Percentiles rank a stretch among this genome's conserved stretches.
Evolutionary conservation across 73 alveolate genomes (phyloP).

Genomic region (Tetrahymena malaccensis): DNA sequence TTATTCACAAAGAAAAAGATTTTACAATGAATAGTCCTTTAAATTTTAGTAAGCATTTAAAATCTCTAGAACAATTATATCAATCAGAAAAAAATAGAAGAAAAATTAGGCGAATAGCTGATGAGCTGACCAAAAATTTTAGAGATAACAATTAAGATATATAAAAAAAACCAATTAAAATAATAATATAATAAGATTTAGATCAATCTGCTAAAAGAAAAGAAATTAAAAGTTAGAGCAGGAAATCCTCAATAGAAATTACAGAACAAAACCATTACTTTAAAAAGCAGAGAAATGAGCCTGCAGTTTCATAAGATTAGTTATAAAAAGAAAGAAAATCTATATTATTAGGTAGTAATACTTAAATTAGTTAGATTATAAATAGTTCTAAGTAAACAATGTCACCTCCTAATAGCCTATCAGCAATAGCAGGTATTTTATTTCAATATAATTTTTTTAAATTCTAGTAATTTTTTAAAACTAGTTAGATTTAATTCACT

Average conservation of each 20-base stretch:
- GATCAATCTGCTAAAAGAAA: not conserved
- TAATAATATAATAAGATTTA: not conserved
- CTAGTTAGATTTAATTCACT: no score
- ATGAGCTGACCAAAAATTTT: not conserved
- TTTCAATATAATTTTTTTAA: no score
- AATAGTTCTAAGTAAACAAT: not conserved
- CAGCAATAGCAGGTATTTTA: not conserved
- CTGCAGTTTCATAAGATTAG: not conserved
- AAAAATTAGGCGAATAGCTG: not conserved
- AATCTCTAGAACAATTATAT: not conserved
- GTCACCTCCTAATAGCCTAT: not conserved
- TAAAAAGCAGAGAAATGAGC: not conserved
- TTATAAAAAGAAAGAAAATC: not conserved
- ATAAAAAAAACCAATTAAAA: not conserved
- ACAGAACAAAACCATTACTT: not conserved
- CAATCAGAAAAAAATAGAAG: not conserved
- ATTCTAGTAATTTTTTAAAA: no score
- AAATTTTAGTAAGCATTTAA: not conserved
- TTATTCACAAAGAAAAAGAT: not conserved
- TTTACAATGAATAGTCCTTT: not conserved
- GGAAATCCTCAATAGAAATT: not conserved
- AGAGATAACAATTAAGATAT: not conserved
- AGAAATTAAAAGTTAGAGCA: not conserved
- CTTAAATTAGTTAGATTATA: no score
- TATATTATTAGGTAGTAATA: not conserved